phyloP scores from a whole-genome alignment of 768 basidiomycete genomes.

The Naganishia vishniacii region DNA sequence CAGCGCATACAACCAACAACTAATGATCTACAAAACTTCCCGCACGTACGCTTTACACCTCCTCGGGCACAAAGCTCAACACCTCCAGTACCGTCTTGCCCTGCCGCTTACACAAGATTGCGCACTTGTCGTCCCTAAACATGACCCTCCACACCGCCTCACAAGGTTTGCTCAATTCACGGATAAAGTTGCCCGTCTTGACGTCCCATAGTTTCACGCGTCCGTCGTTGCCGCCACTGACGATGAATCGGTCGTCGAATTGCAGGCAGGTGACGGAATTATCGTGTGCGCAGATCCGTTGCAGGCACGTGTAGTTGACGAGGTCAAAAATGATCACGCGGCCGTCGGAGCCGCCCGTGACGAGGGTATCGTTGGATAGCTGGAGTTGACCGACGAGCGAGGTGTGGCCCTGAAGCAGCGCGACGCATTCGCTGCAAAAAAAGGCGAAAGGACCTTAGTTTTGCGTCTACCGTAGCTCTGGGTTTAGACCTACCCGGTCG shows the following conservation, averaged over 20 bases:
- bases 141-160: slow-evolving; percentile 74
- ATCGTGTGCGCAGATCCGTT: slow-evolving; percentile 79
- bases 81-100: slow-evolving; percentile 84
- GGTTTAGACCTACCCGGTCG: slow-evolving; percentile 68
- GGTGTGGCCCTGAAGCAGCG: slow-evolving; percentile 83
- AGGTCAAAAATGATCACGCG: slow-evolving; percentile 70
- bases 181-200: slow-evolving; percentile 61
- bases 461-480: too few relatives aligned
- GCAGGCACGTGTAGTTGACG: slow-evolving; percentile 47
- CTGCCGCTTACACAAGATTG: slow-evolving; percentile 71
- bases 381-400: slow-evolving; percentile 88
- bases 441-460: too few relatives aligned
- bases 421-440: slow-evolving; percentile 74
- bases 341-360: slow-evolving; percentile 83
- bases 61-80: slow-evolving; percentile 54
- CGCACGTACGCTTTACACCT: slow-evolving; percentile 14
- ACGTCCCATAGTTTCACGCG: slow-evolving; percentile 55
- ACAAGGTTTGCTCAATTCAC: slow-evolving; percentile 70
- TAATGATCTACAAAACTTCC: too few relatives aligned
- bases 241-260: slow-evolving; percentile 72
- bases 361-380: slow-evolving; percentile 60
- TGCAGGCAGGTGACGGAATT: slow-evolving; percentile 79
- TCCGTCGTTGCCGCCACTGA: slow-evolving; percentile 73
- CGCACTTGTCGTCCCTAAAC: slow-evolving; percentile 66
- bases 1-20: too few relatives aligned